Conservation (phyloP, 306 rosid species). For the Abrus pulchellus region DNA sequence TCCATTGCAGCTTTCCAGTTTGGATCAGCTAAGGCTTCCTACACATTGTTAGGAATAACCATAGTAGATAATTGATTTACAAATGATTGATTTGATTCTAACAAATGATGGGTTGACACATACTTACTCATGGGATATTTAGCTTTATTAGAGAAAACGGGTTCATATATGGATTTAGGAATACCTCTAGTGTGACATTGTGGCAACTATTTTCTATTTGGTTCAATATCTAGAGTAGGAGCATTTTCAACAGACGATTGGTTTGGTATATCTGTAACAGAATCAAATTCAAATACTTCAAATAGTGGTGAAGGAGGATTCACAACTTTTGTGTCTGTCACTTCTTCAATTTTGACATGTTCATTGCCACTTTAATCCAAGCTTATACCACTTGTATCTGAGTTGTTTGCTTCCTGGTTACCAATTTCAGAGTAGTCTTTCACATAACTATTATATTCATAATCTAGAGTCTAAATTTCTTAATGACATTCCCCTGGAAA, state of each 20-base stretch:
- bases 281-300: neutral
- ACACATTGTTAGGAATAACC: no score
- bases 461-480: neutral
- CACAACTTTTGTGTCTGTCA: neutral
- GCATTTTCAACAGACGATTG: neutral
- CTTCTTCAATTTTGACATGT: neutral
- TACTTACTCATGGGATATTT: neutral
- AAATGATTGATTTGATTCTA: neutral
- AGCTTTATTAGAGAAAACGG: neutral
- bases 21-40: no score
- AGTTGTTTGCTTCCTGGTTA: neutral
- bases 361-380: neutral
- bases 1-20: no score
- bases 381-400: neutral
- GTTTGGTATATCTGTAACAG: neutral
- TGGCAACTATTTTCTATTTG: neutral
- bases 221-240: neutral
- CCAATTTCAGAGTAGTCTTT: neutral
- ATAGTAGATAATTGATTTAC: neutral
- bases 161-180: slow-evolving; percentile 18
- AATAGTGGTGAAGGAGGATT: neutral
- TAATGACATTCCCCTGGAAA: neutral
- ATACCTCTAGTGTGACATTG: neutral
- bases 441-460: neutral
- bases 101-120: neutral